Base-by-base conservation (phyloP, 2,329 filamentous ascomycete genomes). In the Metarhizium humberi region DNA sequence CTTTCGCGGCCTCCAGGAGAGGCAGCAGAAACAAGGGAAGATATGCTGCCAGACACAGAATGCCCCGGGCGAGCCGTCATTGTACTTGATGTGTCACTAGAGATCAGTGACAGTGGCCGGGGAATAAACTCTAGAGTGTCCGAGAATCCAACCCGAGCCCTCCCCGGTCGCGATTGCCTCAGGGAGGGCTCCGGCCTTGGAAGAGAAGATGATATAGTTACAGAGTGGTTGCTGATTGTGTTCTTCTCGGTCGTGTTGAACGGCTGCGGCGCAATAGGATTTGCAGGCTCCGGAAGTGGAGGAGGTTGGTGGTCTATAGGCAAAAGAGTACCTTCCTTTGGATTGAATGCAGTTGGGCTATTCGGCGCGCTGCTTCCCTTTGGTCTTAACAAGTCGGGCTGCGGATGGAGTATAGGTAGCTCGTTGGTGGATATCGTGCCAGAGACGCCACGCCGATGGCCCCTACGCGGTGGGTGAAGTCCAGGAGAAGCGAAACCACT, bases 51-150 rank as follows among this genome's bases (percentile, higher is more conserved):
- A 30, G 87, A 87, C 38, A 89, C 78, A 2, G 86, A 89, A 67
- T 92, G 89, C 5, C 84, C 82, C 3, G 79, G 79, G 30, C 84
- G 80, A 18, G 85, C 78, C 0, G 88, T 90, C 54, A 83, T 74
- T 3, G 87, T 94, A 65, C 86, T 91, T 49, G 90, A 86, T 0
- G 89, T 90, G 67, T 94, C 90, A 20, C 85, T 92, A 1, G 90
- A 95, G 14, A 95, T 84, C 20, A 92, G 76, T 2, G 92, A 96
- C 18, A 95, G 72, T 0, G 92, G 91, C 11, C 90, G 82, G 5
- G 87, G 87, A 62, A 92, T 92, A 59, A 88, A 91, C 68, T 95
- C 89, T 32, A 95, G 77, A 11, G 83, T 88, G 59, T 95, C 90
- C 1, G 88, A 90, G 65, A 95, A 95, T 1, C 87, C 88, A 49